Evolutionary conservation across 495 filamentous ascomycete genomes (phyloP).

Genomic region (Podospora bellae-mahoneyi): DNA sequence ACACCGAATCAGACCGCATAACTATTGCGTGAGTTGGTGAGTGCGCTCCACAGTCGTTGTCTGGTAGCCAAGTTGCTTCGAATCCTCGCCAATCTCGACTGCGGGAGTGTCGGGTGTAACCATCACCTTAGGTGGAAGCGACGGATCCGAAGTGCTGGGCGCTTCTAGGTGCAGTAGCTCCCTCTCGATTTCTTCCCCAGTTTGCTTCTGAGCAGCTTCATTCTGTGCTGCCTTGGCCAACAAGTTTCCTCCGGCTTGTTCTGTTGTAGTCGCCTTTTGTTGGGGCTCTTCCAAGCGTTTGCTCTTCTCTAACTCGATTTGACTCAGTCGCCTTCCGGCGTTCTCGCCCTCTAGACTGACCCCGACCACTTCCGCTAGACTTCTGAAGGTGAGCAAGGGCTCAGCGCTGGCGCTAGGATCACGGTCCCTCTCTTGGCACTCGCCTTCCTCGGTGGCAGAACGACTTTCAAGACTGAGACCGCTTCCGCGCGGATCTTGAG

Average conservation of each 20-base stretch:
- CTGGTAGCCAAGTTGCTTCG: constrained; percentile 40
- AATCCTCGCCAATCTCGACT: constrained; percentile 27
- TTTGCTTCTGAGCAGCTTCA: neutral
- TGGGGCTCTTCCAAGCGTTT: constrained; percentile 11
- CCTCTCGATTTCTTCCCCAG: neutral
- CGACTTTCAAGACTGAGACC: constrained; percentile 39
- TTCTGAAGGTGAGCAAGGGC: constrained; percentile 88
- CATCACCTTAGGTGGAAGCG: constrained; percentile 32
- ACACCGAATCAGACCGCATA: constrained; percentile 9
- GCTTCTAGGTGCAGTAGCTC: neutral
- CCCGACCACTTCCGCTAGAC: constrained; percentile 80
- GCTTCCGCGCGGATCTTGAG: constrained; percentile 49
- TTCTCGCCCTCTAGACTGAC: constrained; percentile 44
- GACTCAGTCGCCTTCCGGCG: constrained; percentile 31
- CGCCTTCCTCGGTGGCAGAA: constrained; percentile 40
- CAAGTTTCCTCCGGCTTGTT: neutral
- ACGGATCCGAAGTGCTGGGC: neutral
- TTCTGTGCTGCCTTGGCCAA: neutral
- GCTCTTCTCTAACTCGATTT: constrained; percentile 25
- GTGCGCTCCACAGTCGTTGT: constrained; percentile 27
- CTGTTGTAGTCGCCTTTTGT: neutral
- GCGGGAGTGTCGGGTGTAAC: constrained; percentile 43
- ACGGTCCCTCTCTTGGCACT: constrained; percentile 37
- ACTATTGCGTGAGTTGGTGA: constrained; percentile 37
- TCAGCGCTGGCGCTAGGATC: constrained; percentile 59